A percentile compares a stretch with the other conserved stretches of the same genome.
Conservation (phyloP, 2,329 filamentous ascomycete species). For the Verticillium dahliae region DNA sequence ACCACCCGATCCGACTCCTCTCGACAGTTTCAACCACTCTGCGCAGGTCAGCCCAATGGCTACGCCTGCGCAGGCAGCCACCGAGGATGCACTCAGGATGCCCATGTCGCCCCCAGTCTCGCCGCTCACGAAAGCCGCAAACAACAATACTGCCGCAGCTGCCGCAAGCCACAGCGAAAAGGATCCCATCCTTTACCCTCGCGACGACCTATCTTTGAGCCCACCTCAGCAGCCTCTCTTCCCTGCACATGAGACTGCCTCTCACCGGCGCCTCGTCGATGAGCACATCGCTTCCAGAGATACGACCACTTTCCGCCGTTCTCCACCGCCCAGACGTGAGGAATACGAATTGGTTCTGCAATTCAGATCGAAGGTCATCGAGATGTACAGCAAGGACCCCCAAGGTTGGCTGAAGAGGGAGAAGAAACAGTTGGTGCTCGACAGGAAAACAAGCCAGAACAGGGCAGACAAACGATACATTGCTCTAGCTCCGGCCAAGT, state of each 20-base stretch:
- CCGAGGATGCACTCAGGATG: slow-evolving; percentile 18
- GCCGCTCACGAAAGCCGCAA: slow-evolving; percentile 35
- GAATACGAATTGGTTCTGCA: slow-evolving; percentile 48
- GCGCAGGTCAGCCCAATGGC: slow-evolving; percentile 1
- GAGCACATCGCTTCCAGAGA: slow-evolving; percentile 41
- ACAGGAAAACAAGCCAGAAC: slow-evolving; percentile 30
- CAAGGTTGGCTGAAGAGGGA: slow-evolving; percentile 43
- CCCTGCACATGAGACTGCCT: slow-evolving; percentile 29
- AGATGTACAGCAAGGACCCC: slow-evolving; percentile 35
- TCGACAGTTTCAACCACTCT: slow-evolving; percentile 42
- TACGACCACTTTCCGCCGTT: slow-evolving; percentile 31
- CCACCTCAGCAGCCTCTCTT: slow-evolving; percentile 46
- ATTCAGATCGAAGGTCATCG: slow-evolving; percentile 47
- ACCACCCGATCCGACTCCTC: slow-evolving; percentile 47
- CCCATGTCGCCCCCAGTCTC: slow-evolving; percentile 55
- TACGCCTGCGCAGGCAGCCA: background rate
- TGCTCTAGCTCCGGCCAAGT: slow-evolving; percentile 36
- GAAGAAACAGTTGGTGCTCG: slow-evolving; percentile 39
- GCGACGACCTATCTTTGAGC: slow-evolving; percentile 32
- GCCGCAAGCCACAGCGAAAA: slow-evolving; percentile 25
- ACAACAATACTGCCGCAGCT: slow-evolving; percentile 23
- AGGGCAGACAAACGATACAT: slow-evolving; percentile 26
- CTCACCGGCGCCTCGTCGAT: slow-evolving; percentile 40
- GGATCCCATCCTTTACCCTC: slow-evolving; percentile 54
- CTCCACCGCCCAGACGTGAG: slow-evolving; percentile 40